Percentiles rank a stretch among this genome's conserved stretches.
phyloP scores from a whole-genome alignment of 305 asterid species.

The Fraxinus floribunda region DNA sequence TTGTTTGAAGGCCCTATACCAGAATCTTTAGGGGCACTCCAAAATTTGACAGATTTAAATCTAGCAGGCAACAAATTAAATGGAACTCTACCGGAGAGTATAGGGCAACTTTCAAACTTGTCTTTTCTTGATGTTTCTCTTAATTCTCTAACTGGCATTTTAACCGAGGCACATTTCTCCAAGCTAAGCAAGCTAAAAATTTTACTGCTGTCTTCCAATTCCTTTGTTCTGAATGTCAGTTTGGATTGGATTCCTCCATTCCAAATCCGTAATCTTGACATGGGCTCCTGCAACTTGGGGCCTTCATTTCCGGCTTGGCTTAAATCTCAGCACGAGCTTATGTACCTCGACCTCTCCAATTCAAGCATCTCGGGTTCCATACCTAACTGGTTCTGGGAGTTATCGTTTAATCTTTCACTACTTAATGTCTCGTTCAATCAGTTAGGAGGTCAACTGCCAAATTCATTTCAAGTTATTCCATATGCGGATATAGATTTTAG shows the following conservation, averaged over 20 bases:
- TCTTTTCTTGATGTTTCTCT: conserved; percentile 37
- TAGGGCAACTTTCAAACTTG: conserved; percentile 38
- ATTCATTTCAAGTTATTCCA: conserved; percentile 30
- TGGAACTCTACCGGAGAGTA: conserved; percentile 41
- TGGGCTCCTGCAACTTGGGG: conserved; percentile 47
- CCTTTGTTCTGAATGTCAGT: conserved; percentile 39
- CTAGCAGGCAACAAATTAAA: conserved; percentile 35
- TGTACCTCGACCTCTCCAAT: conserved; percentile 51
- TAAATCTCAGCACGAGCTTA: conserved; percentile 42
- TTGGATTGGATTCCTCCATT: conserved; percentile 50
- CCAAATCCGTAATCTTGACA: conserved; percentile 42
- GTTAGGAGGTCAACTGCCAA: conserved; percentile 43
- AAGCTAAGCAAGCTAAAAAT: conserved; percentile 31
- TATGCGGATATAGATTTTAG: conserved; percentile 51
- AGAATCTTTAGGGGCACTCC: conserved; percentile 37
- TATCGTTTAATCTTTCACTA: conserved; percentile 40
- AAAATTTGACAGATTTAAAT: conserved; percentile 24
- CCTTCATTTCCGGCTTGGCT: conserved; percentile 56
- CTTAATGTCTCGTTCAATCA: conserved; percentile 45
- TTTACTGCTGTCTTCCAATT: conserved; percentile 37
- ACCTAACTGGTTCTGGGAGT: conserved; percentile 60
- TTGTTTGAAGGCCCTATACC: conserved; percentile 45
- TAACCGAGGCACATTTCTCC: conserved; percentile 43
- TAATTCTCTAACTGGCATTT: conserved; percentile 33
- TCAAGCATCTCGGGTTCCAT: conserved; percentile 46